Evolutionary conservation across 2,329 filamentous ascomycete species (phyloP), one percentile per base, ranked within the genome.

Genomic region (Talaromyces sp.): DNA sequence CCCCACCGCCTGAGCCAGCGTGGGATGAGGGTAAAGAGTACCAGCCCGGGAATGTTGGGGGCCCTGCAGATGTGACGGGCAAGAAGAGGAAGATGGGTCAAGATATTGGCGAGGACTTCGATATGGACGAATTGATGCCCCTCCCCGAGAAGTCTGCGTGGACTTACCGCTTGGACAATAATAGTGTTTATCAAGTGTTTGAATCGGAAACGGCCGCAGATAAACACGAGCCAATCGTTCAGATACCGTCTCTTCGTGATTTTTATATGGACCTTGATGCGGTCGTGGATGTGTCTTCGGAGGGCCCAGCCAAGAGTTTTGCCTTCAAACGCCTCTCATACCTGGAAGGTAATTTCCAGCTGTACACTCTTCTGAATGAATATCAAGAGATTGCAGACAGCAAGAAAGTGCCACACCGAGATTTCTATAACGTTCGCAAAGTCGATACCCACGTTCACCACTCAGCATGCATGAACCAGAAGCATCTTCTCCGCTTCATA

Each of bases 401-500:
- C 71, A 99, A 99, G 73, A 93, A 90, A 65, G 94, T 97, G 49
- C 94, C 94, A 2, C 94, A 99, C 74, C 86, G 94, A 77, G 94
- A 99, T 74, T 99, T 99, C 70, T 99, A 99, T 79, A 99, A 99
- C 69, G 94, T 99, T 44, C 85, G 94, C 69, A 99, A 99, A 73
- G 94, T 99, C 46, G 94, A 99, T 70, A 99, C 94, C 8, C 94
- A 99, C 81, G 94, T 99, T 64, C 94, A 99, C 70, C 94, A 99
- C 73, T 99, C 94, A 14, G 94, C 94, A 20, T 99, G 94, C 72
- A 99, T 99, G 94, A 99, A 99, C 70, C 94, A 99, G 74, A 99
- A 99, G 76, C 94, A 99, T 81, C 77, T 99, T 52, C 79, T 99
- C 55, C 90, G 94, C 49, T 99, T 99, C 75, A 99, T 99, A 79